Evolutionary conservation across 2,329 filamentous ascomycete species (phyloP), one percentile per base, ranked within the genome.

Genomic region (Monosporascus cannonballus): DNA sequence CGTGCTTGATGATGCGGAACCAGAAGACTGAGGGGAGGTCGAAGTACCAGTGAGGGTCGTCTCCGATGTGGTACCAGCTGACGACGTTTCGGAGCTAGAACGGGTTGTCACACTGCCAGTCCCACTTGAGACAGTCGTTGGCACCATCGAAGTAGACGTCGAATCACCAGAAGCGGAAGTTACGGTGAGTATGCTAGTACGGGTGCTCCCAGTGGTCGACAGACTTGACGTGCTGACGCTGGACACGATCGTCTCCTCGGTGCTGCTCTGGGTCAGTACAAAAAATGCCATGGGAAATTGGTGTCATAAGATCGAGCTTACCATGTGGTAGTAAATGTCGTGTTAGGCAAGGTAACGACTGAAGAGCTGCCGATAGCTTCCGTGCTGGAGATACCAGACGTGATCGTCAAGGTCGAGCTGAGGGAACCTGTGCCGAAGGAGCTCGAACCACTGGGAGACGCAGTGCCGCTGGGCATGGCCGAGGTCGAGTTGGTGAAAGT

Each of bases 311-410:
- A 34, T 14, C 11, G 30, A 34, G 15, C 56, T 55, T 54, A 59
- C 58, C 58, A 59, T 24, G 56, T 58, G 45, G 39, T 59, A 7
- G 42, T 57, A 34, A 14, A 14, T 9, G 53, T 51, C 2, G 38
- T 34, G 9, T 34, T 47, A 1, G 50, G 17, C 4, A 41, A 8
- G 22, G 49, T 51, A 14, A 22, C n/a, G 9, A n/a, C 24, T 3
- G 57, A 47, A 25, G 55, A 53, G 15, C 39, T 52, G 39, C 38
- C 37, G 34, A 38, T 38, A 14, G 54, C 48, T 7, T 41, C 49
- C 6, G 51, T 53, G 39, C 47, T 51, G 37, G 51, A 52, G 15
- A 17, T 7, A 6, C 42, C 41, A 37, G 55, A 44, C 8, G 41
- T 20, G 20, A 20, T 27, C 11, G 42, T 30, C 20, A 11, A 17